These are phyloP conservation scores for Hymenotorrendiella dingleyae DNA, from an alignment of 2,329 filamentous ascomycete species.

Conservation along the genomic window DNA sequence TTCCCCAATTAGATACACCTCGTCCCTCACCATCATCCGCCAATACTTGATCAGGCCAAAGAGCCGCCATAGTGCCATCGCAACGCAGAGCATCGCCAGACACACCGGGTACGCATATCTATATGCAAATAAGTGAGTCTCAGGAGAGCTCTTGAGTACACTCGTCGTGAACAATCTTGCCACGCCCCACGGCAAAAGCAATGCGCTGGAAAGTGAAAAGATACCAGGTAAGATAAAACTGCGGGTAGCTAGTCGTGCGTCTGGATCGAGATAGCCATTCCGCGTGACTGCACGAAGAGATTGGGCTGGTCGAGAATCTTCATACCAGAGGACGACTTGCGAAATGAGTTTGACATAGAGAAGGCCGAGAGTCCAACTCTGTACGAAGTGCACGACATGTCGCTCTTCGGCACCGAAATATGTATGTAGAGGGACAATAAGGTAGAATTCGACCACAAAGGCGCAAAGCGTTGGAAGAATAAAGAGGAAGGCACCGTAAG, in stretches of 20 bases:
- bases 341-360: conserved; percentile 79
- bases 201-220: conserved; percentile 53
- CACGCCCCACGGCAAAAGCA: conserved; percentile 57
- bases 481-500: conserved; percentile 68
- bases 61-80: conserved; percentile 48
- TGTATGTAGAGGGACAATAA: conserved; percentile 66
- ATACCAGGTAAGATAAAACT: conserved; percentile 77
- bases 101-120: conserved; percentile 69
- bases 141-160: conserved; percentile 22
- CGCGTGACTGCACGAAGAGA: conserved; percentile 70
- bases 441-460: conserved; percentile 77
- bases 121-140: conserved; percentile 37
- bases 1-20: conserved; percentile 94
- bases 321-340: conserved; percentile 62
- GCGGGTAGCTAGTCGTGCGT: conserved; percentile 72
- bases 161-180: conserved; percentile 46
- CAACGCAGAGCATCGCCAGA: conserved; percentile 29
- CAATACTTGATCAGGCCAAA: conserved; percentile 63
- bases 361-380: conserved; percentile 90
- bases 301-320: conserved; percentile 63
- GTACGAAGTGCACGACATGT: conserved; percentile 80
- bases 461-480: conserved; percentile 77
- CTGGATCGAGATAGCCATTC: conserved; percentile 72
- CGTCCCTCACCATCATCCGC: conserved; percentile 79
- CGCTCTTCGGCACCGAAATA: conserved; percentile 32